A percentile compares a stretch with the other conserved stretches of the same genome.
phyloP scores from a whole-genome alignment of 148 eudicot species.

The Persicaria tinctoria region DNA sequence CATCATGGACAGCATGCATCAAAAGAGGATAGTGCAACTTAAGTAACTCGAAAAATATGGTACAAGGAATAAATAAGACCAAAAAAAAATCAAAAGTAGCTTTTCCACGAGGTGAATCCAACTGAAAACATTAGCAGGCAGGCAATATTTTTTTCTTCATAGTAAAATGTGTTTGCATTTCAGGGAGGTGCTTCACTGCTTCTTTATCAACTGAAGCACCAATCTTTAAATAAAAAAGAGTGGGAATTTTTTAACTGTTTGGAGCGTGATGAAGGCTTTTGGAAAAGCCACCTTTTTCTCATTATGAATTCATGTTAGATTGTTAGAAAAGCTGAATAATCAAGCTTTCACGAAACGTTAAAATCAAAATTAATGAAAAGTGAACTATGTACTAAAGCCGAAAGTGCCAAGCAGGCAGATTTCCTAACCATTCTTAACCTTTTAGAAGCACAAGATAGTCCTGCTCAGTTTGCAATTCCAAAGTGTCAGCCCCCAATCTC shows the following conservation, averaged over 20 bases:
- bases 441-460: not conserved
- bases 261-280: not conserved
- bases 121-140: not conserved
- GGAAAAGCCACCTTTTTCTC: not conserved
- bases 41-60: too few species aligned
- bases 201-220: not conserved
- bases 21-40: not conserved
- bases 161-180: not conserved
- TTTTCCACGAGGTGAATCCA: not conserved
- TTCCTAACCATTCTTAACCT: not conserved
- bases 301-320: not conserved
- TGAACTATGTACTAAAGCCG: not conserved
- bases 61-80: not conserved
- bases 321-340: not conserved
- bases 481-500: not conserved
- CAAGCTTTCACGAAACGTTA: not conserved
- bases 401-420: not conserved
- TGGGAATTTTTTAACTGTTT: not conserved
- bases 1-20: conserved; percentile 10
- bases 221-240: not conserved
- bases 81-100: not conserved
- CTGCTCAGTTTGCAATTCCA: not conserved
- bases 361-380: not conserved
- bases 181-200: not conserved
- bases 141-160: too few species aligned